Evolutionary conservation across 148 eudicot species (phyloP), one percentile per base, ranked within the genome.

Genomic region (Spergularia bocconei): DNA sequence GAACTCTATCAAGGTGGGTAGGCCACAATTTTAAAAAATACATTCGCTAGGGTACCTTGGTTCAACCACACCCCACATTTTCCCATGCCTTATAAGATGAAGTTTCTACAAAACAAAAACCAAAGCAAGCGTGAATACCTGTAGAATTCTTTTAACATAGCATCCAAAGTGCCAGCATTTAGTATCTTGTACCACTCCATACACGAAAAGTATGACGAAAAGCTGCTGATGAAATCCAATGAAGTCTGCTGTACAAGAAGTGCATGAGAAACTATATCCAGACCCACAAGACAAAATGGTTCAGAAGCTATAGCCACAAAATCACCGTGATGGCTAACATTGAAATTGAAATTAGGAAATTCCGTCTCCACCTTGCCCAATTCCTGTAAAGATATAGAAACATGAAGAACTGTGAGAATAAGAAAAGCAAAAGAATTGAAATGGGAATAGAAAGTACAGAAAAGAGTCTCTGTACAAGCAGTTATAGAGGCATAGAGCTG

Each of bases 261-360:
- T 70, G 51, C 33, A 77, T 70, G 78, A 67, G 85, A 84, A 72
- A 89, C 85, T 25, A 93, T 81, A 83, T 93, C 98, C 87, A 91
- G 75, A 47, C 98, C 98, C 73, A 91, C 97, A 23, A 93, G 87
- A 81, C 94, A 91, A 39, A 89, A 63, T 61, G 98, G 96, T 78
- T 93, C 97, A 55, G 98, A 93, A 47, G 98, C 97, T 82, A 93
- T 93, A 11, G 91, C 98, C 67, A 93, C 98, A 44, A 83, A 87
- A 69, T 93, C 89, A 73, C 97, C 98, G 70, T 93, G 92, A 75
- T 93, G 98, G 70, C 94, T 91, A 63, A 81, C 91, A 79, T 85
- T 93, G 72, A 88, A 93, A 80, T 93, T 93, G 83, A 89, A 91
- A 82, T 93, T 93, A 54, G 90, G 97, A 80, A 85, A 83, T 63